A percentile compares a stretch with the other conserved stretches of the same genome.
Evolutionary conservation across 108 stramenopile species (phyloP).

Genomic region (Hondaea fermentalgiana): DNA sequence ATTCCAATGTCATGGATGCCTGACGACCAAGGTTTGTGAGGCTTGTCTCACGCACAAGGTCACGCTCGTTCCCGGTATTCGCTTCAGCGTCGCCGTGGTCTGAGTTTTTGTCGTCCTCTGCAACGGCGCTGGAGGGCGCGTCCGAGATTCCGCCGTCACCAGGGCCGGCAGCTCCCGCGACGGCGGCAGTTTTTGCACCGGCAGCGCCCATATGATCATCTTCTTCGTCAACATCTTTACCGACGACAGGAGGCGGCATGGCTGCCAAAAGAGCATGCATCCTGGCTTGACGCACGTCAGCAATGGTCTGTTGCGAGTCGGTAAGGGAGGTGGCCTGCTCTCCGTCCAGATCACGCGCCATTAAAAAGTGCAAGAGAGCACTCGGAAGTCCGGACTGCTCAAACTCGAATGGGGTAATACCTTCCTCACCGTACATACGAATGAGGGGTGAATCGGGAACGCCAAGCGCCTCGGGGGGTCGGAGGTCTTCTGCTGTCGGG

Average conservation of each 20-base stretch:
- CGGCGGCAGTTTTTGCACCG: background rate
- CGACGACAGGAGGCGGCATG: background rate
- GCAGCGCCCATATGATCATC: background rate
- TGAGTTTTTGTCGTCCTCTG: background rate
- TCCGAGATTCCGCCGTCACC: background rate
- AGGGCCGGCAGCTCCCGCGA: background rate
- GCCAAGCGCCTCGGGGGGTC: background rate
- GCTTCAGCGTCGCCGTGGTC: background rate
- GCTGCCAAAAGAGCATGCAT: conserved; percentile 6
- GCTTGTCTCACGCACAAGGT: background rate
- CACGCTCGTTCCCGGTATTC: background rate
- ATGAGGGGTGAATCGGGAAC: background rate
- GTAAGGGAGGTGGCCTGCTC: too few relatives aligned
- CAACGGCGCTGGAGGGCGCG: background rate
- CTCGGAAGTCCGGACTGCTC: conserved; percentile 2
- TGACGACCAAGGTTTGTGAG: background rate
- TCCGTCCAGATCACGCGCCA: background rate
- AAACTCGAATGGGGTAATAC: background rate
- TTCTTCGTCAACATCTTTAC: background rate
- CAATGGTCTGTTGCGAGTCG: background rate
- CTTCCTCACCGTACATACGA: background rate
- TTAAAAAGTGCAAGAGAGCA: background rate
- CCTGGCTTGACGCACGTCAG: background rate
- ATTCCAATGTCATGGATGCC: background rate
- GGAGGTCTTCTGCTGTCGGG: background rate